These are phyloP conservation scores for Moesziomyces aphidis DNA, from an alignment of 1,284 basidiomycete species.

Conservation along the genomic window DNA sequence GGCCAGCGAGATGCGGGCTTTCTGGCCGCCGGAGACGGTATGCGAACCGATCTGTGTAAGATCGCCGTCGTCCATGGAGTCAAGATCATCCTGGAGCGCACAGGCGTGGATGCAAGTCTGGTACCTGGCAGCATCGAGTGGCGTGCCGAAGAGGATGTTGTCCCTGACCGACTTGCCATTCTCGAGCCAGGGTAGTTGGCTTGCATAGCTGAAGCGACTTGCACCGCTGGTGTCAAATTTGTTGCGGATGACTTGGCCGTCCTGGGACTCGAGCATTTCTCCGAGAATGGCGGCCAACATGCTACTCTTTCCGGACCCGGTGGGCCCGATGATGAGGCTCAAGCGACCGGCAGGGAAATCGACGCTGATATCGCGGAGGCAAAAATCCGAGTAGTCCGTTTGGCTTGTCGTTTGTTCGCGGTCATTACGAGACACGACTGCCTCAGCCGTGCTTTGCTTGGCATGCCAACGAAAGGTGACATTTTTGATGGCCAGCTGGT, in stretches of 20 bases:
- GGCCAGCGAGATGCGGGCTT: constrained; percentile 60
- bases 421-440: background rate
- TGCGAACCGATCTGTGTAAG: constrained; percentile 58
- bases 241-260: constrained; percentile 32
- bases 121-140: constrained; percentile 53
- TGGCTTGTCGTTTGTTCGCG: background rate
- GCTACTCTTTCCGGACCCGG: constrained; percentile 62
- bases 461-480: constrained; percentile 26
- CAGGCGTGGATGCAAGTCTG: constrained; percentile 54
- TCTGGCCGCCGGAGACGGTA: constrained; percentile 63
- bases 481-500: constrained; percentile 18
- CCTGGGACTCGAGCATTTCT: constrained; percentile 48
- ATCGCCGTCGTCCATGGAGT: constrained; percentile 60
- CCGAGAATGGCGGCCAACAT: constrained; percentile 58
- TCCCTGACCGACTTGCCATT: constrained; percentile 51
- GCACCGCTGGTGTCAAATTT: constrained; percentile 48
- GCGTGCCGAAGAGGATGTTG: constrained; percentile 59
- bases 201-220: constrained; percentile 54
- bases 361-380: constrained; percentile 47
- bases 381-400: constrained; percentile 3
- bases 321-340: constrained; percentile 54
- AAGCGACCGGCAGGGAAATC: constrained; percentile 44
- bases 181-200: constrained; percentile 47
- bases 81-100: constrained; percentile 57
- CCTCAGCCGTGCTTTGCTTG: background rate